Base-by-base conservation (phyloP, 495 filamentous ascomycete genomes). In the Friedmanniomyces endolithicus region DNA sequence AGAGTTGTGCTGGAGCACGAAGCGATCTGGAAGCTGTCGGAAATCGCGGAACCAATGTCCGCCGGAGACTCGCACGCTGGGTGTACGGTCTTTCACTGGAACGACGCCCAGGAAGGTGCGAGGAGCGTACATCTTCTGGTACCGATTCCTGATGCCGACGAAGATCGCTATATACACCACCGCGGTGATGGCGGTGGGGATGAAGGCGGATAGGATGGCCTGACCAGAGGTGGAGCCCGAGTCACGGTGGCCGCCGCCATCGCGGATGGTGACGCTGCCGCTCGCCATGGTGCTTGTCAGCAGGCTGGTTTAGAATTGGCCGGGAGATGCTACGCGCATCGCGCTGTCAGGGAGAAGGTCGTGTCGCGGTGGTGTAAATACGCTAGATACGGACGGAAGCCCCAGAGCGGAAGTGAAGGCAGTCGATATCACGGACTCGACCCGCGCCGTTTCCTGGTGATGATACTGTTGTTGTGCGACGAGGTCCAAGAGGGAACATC, bases 61-160 rank as follows among this genome's bases (percentile, higher is more conserved):
- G 63, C 84, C 77, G 4, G 81, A 61, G 49, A 86, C 86, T 51
- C 70, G 81, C 40, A 86, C 81, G 1, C 86, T 74, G 17, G 72
- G 65, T 39, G 86, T 78, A 41, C 84, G 82, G 63, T 90, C 80
- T 63, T 80, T 85, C 59, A 58, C 48, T 34, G 75, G 76, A 58
- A 95, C 65, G 55, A 75, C 82, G 33, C 87, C 85, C 29, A 98
- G 71, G 67, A 90, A 95, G 19, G 88, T 90, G 67, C 90, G 78
- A 1, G 92, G 92, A 46, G 86, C 83, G 72, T 98, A 98, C 69
- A 78, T 83, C 47, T 90, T 79, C 53, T 74, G 78, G 47, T 90
- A 74, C 39, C 71, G 83, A 59, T 73, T 76, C 27, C 92, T 83
- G 53, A 98, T 72, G 54, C 89, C 67, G 52, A 92, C 68, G 74